Evolutionary conservation across 768 basidiomycete genomes (phyloP), one percentile per base, ranked within the genome.

Genomic region (Leccinum sublutescens): DNA sequence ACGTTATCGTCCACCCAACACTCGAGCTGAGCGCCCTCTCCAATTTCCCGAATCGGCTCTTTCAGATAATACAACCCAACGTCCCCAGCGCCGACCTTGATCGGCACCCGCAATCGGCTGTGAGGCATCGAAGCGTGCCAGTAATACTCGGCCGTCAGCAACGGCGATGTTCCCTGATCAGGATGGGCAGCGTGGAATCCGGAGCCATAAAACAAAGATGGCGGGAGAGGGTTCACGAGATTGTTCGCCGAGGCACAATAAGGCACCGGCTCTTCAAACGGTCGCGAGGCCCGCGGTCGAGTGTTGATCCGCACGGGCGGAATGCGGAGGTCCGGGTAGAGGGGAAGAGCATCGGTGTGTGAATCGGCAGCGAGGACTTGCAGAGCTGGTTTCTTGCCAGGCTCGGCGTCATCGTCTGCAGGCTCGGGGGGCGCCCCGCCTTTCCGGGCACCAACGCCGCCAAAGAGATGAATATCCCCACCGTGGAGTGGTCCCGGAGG

Each of bases 1-100:
- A 86, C 84, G 70, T 99, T 99, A 72, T 99, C 95, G 72, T 99
- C 97, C 33, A 99, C 97, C 96, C 96, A 98, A 72, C 97, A 98
- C 66, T 91, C 85, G 4, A 95, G 79, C 54, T 82, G 80, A 65
- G 87, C 86, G 33, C 91, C 89, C 60, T 83, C 77, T 5, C 83
- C 86, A 36, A 85, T 78, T 17, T 77, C 71, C 25, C 66, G 68
- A 52, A 79, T 75, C 11, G 92, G 88, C 61, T 94, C 93, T 71
- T 83, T 83, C 33, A 98, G 60, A 74, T 87, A 97, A 75, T 98
- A 98, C 9, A 99, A 80, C 38, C 91, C 95, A 43, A 99, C 83
- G 68, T 98, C 96, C 9, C 97, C 97, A 31, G 90, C 92, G 4
- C 89, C 88, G 0, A 91, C 82, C 70, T 85, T 84, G 56, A 98